Evolutionary conservation across 768 basidiomycete species (phyloP).

Genomic region (Tulasnella sp.): DNA sequence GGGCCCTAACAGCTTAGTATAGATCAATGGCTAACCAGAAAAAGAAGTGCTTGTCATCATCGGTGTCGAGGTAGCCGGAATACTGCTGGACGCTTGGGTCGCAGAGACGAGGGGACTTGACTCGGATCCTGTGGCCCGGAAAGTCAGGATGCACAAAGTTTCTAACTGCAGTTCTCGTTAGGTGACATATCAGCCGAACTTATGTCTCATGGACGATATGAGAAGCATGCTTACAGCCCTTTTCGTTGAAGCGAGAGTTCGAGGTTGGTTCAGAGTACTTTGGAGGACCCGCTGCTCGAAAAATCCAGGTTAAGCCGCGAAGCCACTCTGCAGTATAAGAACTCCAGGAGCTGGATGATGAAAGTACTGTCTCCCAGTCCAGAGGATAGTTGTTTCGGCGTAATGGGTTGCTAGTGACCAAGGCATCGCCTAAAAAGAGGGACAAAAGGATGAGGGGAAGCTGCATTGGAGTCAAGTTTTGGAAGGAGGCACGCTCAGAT

Average conservation of each 20-base stretch:
- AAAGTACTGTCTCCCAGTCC: neutral
- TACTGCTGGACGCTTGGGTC: constrained; percentile 72
- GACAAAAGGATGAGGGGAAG: neutral
- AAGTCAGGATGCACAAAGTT: constrained; percentile 41
- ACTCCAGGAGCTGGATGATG: neutral
- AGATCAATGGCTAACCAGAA: constrained; percentile 57
- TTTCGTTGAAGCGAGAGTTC: neutral
- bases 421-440: neutral
- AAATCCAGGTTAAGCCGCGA: neutral
- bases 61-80: constrained; percentile 78
- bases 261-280: neutral
- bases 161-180: neutral
- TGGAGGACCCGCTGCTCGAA: neutral
- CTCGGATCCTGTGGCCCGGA: constrained; percentile 53
- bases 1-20: neutral
- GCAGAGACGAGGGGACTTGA: constrained; percentile 59
- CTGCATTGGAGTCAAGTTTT: neutral
- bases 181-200: neutral
- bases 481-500: neutral
- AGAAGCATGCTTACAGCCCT: neutral
- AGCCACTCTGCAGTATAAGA: neutral
- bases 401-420: neutral
- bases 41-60: constrained; percentile 76
- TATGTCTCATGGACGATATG: neutral
- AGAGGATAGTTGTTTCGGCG: neutral